phyloP scores from a whole-genome alignment of 768 basidiomycete species.

The Trametes coccinea region DNA sequence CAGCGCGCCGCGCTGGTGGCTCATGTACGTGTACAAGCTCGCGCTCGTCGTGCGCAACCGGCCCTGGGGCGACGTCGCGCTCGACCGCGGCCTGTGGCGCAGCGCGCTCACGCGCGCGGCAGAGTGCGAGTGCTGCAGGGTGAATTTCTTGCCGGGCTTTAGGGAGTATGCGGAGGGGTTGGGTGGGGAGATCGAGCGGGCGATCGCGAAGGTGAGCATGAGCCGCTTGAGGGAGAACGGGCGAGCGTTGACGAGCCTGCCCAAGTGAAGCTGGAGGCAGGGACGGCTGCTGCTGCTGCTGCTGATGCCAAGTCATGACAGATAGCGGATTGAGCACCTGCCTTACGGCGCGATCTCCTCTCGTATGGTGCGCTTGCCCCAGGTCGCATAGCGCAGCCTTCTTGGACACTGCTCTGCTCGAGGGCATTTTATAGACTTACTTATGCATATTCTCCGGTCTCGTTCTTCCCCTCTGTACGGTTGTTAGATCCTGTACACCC shows the following conservation, averaged over 20 bases:
- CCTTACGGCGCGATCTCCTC: no score
- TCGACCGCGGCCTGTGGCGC: constrained; percentile 15
- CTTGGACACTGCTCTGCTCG: no score
- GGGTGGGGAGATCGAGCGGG: constrained; percentile 5
- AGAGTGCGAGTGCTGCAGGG: constrained; percentile 19
- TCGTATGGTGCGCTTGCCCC: no score
- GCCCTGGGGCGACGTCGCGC: constrained; percentile 17
- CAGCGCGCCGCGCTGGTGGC: constrained; percentile 20
- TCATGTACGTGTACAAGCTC: constrained; percentile 18
- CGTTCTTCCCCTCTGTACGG: no score
- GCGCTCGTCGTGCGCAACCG: constrained; percentile 16
- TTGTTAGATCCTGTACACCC: no score
- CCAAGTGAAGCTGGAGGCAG: constrained; percentile 8
- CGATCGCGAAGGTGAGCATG: constrained; percentile 4
- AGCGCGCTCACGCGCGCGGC: constrained; percentile 14
- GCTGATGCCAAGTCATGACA: neutral
- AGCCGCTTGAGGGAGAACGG: no score
- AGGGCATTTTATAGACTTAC: no score
- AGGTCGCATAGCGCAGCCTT: no score
- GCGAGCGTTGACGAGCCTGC: neutral
- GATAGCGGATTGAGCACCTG: no score
- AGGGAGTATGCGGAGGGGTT: constrained; percentile 16
- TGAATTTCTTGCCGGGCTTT: constrained; percentile 10
- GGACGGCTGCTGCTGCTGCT: neutral
- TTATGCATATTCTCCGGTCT: no score